Base-by-base conservation (phyloP, 164 flowering plant species). In the Protea cynaroides region DNA sequence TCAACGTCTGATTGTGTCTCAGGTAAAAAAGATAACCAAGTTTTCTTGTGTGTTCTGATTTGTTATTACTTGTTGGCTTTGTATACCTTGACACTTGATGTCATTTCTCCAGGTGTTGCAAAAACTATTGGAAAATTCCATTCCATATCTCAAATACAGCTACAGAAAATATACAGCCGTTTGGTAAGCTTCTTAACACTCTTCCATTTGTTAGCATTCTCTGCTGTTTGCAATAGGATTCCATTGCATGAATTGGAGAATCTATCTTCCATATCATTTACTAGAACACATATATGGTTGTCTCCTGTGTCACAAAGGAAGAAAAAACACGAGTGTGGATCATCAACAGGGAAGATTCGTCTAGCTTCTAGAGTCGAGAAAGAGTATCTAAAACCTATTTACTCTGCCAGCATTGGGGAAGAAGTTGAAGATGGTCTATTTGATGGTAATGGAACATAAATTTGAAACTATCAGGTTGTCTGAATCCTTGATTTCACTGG, bases 361-460 rank as follows among this genome's bases (percentile, higher is more conserved):
- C 76, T 83, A 63, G 72, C 71, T 25, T 72, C 86, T 37, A 86
- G 97, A 75, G 96, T 87, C 50, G 98, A 94, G 81, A 94, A 91
- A 75, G 97, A 94, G 69, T 89, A 82, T 71, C 68, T 89, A 59
- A 94, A 89, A 74, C 89, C 97, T 63, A 64, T 80, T 25, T 94
- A 90, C 70, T 76, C 88, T 70, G 97, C 97, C 34, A 90, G 93
- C 73, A 82, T 86, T 38, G 90, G 91, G 7, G 85, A 78, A 52
- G 98, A 89, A 67, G 78, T 94, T 36, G 98, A 90, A 78, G 98
- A 94, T 77, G 98, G 98, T 37, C 79, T 94, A n/a, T 90, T 90
- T 80, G 96, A 94, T 77, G 97, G 98, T 94, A 88, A 78, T 54
- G 12, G 29, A 12, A 47, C 38, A 47, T 55, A 9, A 23, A 57